Evolutionary conservation across 129 eudicot species (phyloP).

Genomic region (Chrysanthemum makinoi): DNA sequence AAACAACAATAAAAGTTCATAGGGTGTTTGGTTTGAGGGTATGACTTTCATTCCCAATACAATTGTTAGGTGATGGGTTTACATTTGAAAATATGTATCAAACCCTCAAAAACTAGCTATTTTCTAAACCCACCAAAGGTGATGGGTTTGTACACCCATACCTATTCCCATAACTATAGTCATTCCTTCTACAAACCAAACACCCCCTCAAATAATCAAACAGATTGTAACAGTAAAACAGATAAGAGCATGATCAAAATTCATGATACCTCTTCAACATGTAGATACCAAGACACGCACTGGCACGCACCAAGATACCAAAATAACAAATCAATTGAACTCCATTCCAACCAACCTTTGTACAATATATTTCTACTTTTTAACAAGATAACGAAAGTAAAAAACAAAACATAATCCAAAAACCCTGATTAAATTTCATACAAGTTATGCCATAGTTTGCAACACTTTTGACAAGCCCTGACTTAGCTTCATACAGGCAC

Average conservation of each 20-base stretch:
- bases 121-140: too few relatives aligned
- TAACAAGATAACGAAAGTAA: conserved; percentile 17
- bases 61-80: too few relatives aligned
- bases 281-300: neutral
- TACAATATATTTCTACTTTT: conserved; percentile 22
- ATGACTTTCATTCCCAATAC: too few relatives aligned
- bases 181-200: too few relatives aligned
- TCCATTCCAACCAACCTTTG: conserved; percentile 14
- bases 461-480: conserved; percentile 8
- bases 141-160: too few relatives aligned
- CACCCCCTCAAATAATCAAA: too few relatives aligned
- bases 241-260: neutral
- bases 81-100: too few relatives aligned
- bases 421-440: conserved; percentile 12
- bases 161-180: too few relatives aligned
- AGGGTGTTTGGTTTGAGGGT: too few relatives aligned
- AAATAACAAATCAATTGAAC: conserved; percentile 14
- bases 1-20: too few relatives aligned
- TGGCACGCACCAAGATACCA: neutral
- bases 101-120: too few relatives aligned
- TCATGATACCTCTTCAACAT: conserved; percentile 11
- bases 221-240: too few relatives aligned
- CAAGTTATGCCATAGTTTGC: conserved; percentile 12
- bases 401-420: neutral
- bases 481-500: conserved; percentile 29